Evolutionary conservation across 2,329 filamentous ascomycete species (phyloP), one percentile per base, ranked within the genome.

Genomic region (Emergomyces africanus): DNA sequence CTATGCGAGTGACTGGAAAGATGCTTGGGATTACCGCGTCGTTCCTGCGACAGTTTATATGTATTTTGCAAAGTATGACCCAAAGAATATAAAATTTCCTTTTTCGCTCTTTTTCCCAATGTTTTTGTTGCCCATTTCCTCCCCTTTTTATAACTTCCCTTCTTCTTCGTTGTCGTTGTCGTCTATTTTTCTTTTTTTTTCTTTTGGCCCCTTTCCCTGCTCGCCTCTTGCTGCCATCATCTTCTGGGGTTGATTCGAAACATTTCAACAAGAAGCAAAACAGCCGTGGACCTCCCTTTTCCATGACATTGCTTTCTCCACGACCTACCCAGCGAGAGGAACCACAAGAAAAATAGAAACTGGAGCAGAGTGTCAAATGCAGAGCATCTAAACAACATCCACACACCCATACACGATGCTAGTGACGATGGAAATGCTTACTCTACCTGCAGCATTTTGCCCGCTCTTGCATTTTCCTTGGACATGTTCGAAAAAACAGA

Each of bases 401-500:
- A n/a, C 30, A 20, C 14, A 20, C 12, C 12, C 15, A 23, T 4
- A 39, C 50, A 53, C 2, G 33, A 20, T 23, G 30, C 15, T 53
- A n/a, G n/a, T 35, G n/a, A 37, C 30, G n/a, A 50, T 50, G 12
- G 6, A 23, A 20, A 53, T 54, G 65, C 59, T 60, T 61, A 39
- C 57, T 61, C 59, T 20, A 57, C 54, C 53, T 58, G 57, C 68
- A 94, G 89, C 75, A 94, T 95, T 67, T 75, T 95, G 14, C 90
- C 90, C 0, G 90, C 90, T 1, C 75, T 95, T 61, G 90, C 90
- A 54, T 95, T 95, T 74, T 94, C 89, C 1, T 79, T 95, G 57
- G 90, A 96, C 73, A 95, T 96, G 90, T 94, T 95, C 69, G 87
- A 86, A 62, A 92, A 91, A 74, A 96, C 89, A 0, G 78, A 86